Conservation (phyloP, 768 basidiomycete genomes). For the Boletellus ananiceps region DNA sequence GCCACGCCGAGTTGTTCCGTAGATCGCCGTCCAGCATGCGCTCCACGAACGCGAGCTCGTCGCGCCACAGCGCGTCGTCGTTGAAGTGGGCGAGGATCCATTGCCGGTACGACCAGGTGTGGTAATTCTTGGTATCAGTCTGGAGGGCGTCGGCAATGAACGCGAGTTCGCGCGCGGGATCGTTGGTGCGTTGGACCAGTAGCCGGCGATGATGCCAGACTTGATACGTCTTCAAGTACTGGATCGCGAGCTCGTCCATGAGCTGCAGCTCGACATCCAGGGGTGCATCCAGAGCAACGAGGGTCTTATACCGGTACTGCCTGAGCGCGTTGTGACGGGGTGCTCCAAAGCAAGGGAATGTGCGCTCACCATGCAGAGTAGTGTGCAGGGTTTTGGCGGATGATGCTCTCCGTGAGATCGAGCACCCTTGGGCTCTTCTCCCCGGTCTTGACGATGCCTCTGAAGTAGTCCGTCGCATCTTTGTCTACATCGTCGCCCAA, state of each 20-base stretch:
- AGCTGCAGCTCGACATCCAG: constrained; percentile 75
- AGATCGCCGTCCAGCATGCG: constrained; percentile 68
- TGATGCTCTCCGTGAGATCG: constrained; percentile 83
- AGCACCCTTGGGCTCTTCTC: constrained; percentile 83
- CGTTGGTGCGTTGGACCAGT: constrained; percentile 53
- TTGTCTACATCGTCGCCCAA: constrained; percentile 54
- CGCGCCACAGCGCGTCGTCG: constrained; percentile 62
- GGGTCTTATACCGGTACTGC: constrained; percentile 93
- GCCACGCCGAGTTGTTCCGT: constrained; percentile 97
- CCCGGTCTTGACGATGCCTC: constrained; percentile 69
- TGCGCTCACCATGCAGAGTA: constrained; percentile 86
- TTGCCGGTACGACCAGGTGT: constrained; percentile 98
- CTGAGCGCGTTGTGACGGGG: constrained; percentile 36
- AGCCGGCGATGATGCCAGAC: constrained; percentile 94
- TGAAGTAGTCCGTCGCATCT: constrained; percentile 90
- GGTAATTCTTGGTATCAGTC: constrained; percentile 92
- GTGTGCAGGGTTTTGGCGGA: constrained; percentile 90
- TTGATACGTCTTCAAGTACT: constrained; percentile 92
- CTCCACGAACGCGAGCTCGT: constrained; percentile 75
- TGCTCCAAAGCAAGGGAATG: background rate
- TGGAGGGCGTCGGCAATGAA: constrained; percentile 74
- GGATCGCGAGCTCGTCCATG: constrained; percentile 83
- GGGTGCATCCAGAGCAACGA: constrained; percentile 60
- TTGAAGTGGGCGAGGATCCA: constrained; percentile 89
- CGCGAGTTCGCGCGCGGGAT: constrained; percentile 62